phyloP scores from a whole-genome alignment of 108 stramenopile genomes.

The Nitzschia sp. region DNA sequence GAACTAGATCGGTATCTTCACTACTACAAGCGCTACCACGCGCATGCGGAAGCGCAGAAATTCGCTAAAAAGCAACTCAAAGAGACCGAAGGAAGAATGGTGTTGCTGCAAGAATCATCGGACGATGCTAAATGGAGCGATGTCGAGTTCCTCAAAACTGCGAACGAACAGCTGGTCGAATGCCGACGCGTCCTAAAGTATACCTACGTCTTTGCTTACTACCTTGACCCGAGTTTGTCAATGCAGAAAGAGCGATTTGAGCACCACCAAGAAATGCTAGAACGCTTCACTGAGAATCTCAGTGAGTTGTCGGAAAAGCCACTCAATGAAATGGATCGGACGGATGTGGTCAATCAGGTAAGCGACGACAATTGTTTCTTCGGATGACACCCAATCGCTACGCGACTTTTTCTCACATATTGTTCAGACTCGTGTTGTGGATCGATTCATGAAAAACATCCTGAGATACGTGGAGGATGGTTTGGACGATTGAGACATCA shows the following conservation, averaged over 20 bases:
- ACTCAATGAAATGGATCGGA: conserved; percentile 88
- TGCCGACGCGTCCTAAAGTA: conserved; percentile 97
- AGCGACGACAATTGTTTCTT: conserved; percentile 1
- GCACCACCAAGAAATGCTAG: conserved; percentile 98
- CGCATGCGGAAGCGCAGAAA: conserved; percentile 89
- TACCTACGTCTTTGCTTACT: conserved; percentile 94
- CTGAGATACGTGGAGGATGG: conserved; percentile 88
- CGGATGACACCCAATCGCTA: too few relatives aligned
- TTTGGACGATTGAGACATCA: conserved; percentile 55
- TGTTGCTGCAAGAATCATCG: conserved; percentile 84
- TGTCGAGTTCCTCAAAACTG: conserved; percentile 96
- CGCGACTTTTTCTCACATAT: too few relatives aligned
- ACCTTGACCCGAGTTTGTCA: conserved; percentile 45
- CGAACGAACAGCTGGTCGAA: conserved; percentile 95
- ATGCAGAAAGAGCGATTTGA: conserved; percentile 94
- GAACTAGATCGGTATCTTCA: conserved; percentile 98
- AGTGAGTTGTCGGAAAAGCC: conserved; percentile 85
- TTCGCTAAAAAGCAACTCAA: conserved; percentile 90
- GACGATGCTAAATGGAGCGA: conserved; percentile 91
- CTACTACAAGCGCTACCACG: conserved; percentile 97
- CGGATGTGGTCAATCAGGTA: conserved; percentile 92
- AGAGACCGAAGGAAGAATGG: conserved; percentile 90
- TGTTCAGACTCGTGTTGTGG: conserved; percentile 92
- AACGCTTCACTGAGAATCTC: conserved; percentile 95
- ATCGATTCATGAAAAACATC: conserved; percentile 90